These are phyloP conservation scores for Taphrina deformans DNA, from an alignment of 1,139 yeast genomes.

Conservation along the genomic window DNA sequence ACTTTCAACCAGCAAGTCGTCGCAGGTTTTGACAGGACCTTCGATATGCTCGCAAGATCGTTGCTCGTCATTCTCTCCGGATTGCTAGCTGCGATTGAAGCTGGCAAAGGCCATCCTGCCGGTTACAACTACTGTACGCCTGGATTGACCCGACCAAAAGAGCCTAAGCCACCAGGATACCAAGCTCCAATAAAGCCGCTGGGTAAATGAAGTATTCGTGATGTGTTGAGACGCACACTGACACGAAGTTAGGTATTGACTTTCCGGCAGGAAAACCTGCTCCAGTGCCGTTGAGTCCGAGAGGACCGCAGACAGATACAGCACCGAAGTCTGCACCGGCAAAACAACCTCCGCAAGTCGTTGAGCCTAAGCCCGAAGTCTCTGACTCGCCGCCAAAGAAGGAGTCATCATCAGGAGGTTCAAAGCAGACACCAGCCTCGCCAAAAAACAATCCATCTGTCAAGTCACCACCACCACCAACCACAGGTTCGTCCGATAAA, in stretches of 20 bases:
- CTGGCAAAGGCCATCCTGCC: constrained; percentile 5
- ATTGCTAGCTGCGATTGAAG: background rate
- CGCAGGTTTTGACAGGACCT: background rate
- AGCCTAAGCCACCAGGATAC: background rate
- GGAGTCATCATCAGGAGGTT: background rate
- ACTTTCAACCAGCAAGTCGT: too few relatives aligned
- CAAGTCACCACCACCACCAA: background rate
- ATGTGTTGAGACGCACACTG: background rate
- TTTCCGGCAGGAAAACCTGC: constrained; percentile 10
- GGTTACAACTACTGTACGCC: constrained; percentile 9
- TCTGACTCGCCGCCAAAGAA: background rate
- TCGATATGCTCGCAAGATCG: background rate
- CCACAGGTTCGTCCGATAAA: background rate
- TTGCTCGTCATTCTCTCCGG: background rate
- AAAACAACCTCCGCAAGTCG: background rate
- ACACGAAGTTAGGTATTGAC: background rate
- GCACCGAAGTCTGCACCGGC: background rate
- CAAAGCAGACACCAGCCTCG: background rate
- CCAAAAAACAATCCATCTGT: background rate
- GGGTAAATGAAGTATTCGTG: background rate
- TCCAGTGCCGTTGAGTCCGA: background rate
- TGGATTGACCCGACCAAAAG: constrained; percentile 3
- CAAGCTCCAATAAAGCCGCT: background rate
- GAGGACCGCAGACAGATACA: background rate
- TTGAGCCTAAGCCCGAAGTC: background rate